phyloP scores from a whole-genome alignment of 1,139 yeast species.

The Nematodospora anomalae region DNA sequence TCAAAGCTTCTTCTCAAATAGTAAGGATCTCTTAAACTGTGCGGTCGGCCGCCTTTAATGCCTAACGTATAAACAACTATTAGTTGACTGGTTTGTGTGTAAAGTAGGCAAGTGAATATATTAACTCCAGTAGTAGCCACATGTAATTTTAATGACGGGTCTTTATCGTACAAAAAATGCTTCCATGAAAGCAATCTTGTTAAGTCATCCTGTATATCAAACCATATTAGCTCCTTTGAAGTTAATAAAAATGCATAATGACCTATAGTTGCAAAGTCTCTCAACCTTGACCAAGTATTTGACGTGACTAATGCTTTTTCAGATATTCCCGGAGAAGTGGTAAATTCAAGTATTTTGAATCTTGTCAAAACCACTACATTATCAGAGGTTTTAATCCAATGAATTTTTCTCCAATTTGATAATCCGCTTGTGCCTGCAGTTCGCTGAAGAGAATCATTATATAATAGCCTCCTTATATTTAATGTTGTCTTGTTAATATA shows the following conservation, averaged over 20 bases:
- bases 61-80: constrained; percentile 47
- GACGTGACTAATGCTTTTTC: constrained; percentile 45
- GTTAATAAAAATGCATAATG: constrained; percentile 50
- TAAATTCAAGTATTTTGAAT: constrained; percentile 38
- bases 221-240: constrained; percentile 58
- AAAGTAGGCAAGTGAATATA: constrained; percentile 33
- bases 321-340: constrained; percentile 20
- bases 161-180: constrained; percentile 57
- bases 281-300: constrained; percentile 55
- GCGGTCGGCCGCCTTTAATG: constrained; percentile 35
- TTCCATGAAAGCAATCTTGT: constrained; percentile 64
- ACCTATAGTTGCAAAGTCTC: constrained; percentile 40
- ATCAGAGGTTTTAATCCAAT: constrained; percentile 41
- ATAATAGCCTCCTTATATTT: constrained; percentile 1
- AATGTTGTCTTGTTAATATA: constrained; percentile 18
- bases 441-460: constrained; percentile 10
- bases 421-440: constrained; percentile 49
- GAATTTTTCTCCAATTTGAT: constrained; percentile 55
- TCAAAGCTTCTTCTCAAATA: constrained; percentile 16
- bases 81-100: constrained; percentile 44
- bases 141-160: constrained; percentile 52
- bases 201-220: constrained; percentile 27
- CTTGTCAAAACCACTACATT: constrained; percentile 46
- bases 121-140: constrained; percentile 22
- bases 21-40: constrained; percentile 26